Evolutionary conservation across 1,139 yeast species (phyloP).

Genomic region (Suhomyces yuchorum): DNA sequence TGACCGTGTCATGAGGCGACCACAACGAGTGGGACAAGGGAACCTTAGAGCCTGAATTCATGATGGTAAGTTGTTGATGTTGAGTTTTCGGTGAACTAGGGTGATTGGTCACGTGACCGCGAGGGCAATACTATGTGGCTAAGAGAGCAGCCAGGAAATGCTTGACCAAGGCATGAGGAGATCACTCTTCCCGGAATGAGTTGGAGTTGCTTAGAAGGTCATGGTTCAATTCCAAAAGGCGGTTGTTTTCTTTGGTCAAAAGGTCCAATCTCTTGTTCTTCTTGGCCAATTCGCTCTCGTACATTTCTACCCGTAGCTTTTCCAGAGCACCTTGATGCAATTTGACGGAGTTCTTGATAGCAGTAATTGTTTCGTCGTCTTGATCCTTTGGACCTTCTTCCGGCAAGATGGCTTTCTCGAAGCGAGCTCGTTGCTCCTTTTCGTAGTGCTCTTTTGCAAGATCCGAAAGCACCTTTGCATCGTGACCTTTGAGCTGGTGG

Average conservation of each 20-base stretch:
- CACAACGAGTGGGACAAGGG: constrained; percentile 87
- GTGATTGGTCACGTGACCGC: not conserved
- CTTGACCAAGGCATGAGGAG: too few species aligned
- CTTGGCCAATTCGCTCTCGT: constrained; percentile 29
- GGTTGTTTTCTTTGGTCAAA: constrained; percentile 32
- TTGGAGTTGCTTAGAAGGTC: constrained; percentile 18
- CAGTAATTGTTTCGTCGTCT: constrained; percentile 17
- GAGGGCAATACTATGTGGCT: not conserved
- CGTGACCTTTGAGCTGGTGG: constrained; percentile 23
- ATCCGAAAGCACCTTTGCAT: constrained; percentile 30
- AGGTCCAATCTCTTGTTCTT: constrained; percentile 29
- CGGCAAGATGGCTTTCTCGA: constrained; percentile 9
- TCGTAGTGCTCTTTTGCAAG: constrained; percentile 30
- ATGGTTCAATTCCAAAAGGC: constrained; percentile 38
- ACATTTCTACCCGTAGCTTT: constrained; percentile 22
- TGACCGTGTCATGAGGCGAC: constrained; percentile 97
- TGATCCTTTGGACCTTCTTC: constrained; percentile 12
- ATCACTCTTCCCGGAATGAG: not conserved
- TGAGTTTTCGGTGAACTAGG: not conserved
- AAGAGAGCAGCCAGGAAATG: not conserved
- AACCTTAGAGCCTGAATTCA: constrained; percentile 44
- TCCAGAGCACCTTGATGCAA: constrained; percentile 20
- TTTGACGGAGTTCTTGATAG: constrained; percentile 20
- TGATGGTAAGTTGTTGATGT: constrained; percentile 14
- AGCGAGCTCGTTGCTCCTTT: constrained; percentile 14